Conservation (phyloP, 352 stramenopile genomes). For the Phytophthora constricta region DNA sequence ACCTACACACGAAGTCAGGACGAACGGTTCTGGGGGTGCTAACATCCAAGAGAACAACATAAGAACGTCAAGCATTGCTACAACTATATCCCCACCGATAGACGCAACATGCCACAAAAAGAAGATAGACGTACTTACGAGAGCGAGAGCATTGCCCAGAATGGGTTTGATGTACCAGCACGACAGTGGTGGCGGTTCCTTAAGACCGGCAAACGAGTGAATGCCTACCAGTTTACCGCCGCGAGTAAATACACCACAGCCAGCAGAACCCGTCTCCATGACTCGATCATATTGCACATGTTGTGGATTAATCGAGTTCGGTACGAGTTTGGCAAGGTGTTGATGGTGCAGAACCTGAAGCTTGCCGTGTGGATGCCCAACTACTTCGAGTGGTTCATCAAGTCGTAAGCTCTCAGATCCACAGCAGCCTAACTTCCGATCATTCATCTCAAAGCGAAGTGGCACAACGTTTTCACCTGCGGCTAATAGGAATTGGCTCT, state of each 20-base stretch:
- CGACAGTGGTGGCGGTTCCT: constrained; percentile 35
- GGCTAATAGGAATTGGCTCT: constrained; percentile 52
- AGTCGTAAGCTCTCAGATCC: constrained; percentile 31
- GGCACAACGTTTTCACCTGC: constrained; percentile 53
- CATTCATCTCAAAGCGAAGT: constrained; percentile 57
- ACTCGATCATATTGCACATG: constrained; percentile 49
- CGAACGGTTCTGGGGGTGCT: constrained; percentile 64
- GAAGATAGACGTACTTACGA: constrained; percentile 67
- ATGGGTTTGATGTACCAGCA: constrained; percentile 71
- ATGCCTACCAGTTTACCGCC: constrained; percentile 66
- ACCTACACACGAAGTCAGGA: constrained; percentile 57
- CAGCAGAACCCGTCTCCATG: constrained; percentile 49
- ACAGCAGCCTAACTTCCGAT: constrained; percentile 66
- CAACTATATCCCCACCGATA: background rate
- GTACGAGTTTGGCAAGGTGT: constrained; percentile 41
- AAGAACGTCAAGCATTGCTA: constrained; percentile 2
- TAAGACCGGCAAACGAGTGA: constrained; percentile 47
- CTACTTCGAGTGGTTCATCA: constrained; percentile 49
- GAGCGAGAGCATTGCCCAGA: constrained; percentile 41
- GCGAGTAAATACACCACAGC: constrained; percentile 59
- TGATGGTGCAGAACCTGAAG: constrained; percentile 55
- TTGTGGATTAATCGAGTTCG: constrained; percentile 65
- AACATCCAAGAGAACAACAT: constrained; percentile 1
- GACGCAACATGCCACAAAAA: no score
- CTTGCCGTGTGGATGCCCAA: constrained; percentile 67